Evolutionary conservation across 1,284 basidiomycete species (phyloP).

Genomic region (Trichosporon coremiiforme): DNA sequence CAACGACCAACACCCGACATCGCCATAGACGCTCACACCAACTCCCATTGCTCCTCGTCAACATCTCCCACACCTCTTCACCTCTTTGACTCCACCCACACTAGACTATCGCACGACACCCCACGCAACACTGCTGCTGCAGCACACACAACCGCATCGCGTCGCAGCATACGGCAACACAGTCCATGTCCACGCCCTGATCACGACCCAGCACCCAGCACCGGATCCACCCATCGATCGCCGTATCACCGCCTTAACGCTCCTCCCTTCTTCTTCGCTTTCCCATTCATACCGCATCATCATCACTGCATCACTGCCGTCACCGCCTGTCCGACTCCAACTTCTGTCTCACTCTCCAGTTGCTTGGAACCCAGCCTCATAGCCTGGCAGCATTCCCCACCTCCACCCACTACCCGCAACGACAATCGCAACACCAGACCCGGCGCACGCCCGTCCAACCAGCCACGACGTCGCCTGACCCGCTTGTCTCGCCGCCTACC

Average conservation of each 20-base stretch:
- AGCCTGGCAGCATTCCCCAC: background rate
- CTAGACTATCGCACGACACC: background rate
- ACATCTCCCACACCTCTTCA: background rate
- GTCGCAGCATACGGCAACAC: background rate
- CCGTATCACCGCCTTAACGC: constrained; percentile 1
- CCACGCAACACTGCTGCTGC: background rate
- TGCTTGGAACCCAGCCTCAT: constrained; percentile 1
- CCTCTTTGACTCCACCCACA: background rate
- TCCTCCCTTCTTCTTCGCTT: background rate
- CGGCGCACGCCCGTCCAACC: background rate
- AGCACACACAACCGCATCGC: background rate
- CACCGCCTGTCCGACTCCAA: background rate
- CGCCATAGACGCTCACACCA: background rate
- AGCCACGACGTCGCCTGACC: constrained; percentile 8
- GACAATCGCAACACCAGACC: background rate
- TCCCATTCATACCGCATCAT: background rate
- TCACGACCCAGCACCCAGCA: background rate
- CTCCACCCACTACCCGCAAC: background rate
- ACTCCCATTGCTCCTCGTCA: background rate
- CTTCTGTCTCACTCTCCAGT: constrained; percentile 1
- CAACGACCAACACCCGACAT: too few species aligned
- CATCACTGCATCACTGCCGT: background rate
- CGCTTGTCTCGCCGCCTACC: background rate
- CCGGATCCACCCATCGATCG: background rate
- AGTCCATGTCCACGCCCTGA: background rate